A percentile compares a stretch with the other conserved stretches of the same genome.
phyloP scores from a whole-genome alignment of 2,329 filamentous ascomycete species.

The Hymenoscyphus infarciens region DNA sequence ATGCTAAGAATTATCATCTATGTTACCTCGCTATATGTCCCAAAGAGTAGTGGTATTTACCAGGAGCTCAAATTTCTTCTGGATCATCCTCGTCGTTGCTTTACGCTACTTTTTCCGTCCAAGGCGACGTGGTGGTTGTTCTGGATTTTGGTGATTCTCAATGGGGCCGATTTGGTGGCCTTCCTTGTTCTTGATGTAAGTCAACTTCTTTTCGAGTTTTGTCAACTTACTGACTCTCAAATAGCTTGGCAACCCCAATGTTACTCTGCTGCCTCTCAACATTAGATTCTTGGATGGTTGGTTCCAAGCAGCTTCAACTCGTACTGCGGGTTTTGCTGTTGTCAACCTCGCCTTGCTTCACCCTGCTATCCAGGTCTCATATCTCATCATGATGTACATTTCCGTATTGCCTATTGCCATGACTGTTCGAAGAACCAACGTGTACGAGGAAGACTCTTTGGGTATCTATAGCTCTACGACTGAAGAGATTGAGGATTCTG shows the following conservation, averaged over 20 bases:
- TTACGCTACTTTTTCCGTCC: conserved; percentile 88
- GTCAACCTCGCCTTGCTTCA: conserved; percentile 76
- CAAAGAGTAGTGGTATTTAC: conserved; percentile 67
- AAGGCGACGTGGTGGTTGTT: conserved; percentile 96
- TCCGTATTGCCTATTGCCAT: conserved; percentile 97
- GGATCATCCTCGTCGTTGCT: conserved; percentile 92
- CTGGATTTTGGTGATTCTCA: conserved; percentile 75
- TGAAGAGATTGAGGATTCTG: conserved; percentile 47
- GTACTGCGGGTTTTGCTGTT: conserved; percentile 85
- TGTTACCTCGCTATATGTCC: conserved; percentile 65
- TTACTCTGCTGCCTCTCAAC: conserved; percentile 66
- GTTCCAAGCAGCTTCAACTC: conserved; percentile 85
- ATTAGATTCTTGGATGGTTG: conserved; percentile 79
- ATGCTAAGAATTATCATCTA: conserved; percentile 94
- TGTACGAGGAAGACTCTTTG: conserved; percentile 88
- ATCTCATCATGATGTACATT: conserved; percentile 99
- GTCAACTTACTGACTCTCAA: conserved; percentile 16
- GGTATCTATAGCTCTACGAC: conserved; percentile 62
- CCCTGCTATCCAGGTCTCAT: conserved; percentile 88
- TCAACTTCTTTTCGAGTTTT: conserved; percentile 21
- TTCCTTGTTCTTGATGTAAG: conserved; percentile 88
- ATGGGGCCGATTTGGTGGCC: conserved; percentile 80
- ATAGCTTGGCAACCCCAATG: conserved; percentile 66
- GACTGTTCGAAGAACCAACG: conserved; percentile 87
- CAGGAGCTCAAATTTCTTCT: conserved; percentile 89